Conservation (phyloP, 352 stramenopile species). For the Globisporangium yorkense region DNA sequence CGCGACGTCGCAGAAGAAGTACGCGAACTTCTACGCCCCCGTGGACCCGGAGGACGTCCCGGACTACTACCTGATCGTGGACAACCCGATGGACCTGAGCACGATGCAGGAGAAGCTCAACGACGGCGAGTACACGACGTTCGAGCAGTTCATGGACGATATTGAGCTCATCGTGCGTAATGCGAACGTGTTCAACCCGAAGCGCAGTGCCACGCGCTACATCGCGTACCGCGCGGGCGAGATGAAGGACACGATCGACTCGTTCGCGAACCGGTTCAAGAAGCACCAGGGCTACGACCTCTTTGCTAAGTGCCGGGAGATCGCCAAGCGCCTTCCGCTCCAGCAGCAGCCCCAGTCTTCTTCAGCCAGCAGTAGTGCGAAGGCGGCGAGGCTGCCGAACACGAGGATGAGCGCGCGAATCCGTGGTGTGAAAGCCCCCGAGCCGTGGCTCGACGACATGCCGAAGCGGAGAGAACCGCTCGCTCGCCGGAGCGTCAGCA, state of each 20-base stretch:
- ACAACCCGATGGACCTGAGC: slow-evolving; percentile 82
- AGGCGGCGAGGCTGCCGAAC: background rate
- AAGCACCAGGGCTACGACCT: slow-evolving; percentile 85
- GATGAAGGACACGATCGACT: slow-evolving; percentile 89
- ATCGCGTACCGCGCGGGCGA: slow-evolving; percentile 76
- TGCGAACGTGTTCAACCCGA: slow-evolving; percentile 88
- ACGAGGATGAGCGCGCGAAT: slow-evolving; percentile 11
- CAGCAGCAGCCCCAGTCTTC: background rate
- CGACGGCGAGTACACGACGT: slow-evolving; percentile 85
- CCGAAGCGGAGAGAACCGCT: slow-evolving; percentile 3
- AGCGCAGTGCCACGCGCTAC: slow-evolving; percentile 56
- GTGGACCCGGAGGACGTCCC: slow-evolving; percentile 76
- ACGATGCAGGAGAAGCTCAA: slow-evolving; percentile 89
- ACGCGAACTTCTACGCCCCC: slow-evolving; percentile 61
- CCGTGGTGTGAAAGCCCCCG: slow-evolving; percentile 41
- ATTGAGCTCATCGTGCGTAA: slow-evolving; percentile 87
- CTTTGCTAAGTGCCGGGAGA: slow-evolving; percentile 80
- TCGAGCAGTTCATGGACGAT: slow-evolving; percentile 85
- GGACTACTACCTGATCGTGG: slow-evolving; percentile 88
- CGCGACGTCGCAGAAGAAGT: slow-evolving; percentile 60
- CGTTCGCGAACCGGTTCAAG: slow-evolving; percentile 83
- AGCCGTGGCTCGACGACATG: slow-evolving; percentile 21
- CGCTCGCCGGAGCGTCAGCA: slow-evolving; percentile 5
- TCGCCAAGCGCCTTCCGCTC: slow-evolving; percentile 50
- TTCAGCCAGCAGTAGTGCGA: background rate